These are phyloP conservation scores for Rhododendron vialii DNA, from an alignment of 148 eudicot genomes.

Conservation along the genomic window DNA sequence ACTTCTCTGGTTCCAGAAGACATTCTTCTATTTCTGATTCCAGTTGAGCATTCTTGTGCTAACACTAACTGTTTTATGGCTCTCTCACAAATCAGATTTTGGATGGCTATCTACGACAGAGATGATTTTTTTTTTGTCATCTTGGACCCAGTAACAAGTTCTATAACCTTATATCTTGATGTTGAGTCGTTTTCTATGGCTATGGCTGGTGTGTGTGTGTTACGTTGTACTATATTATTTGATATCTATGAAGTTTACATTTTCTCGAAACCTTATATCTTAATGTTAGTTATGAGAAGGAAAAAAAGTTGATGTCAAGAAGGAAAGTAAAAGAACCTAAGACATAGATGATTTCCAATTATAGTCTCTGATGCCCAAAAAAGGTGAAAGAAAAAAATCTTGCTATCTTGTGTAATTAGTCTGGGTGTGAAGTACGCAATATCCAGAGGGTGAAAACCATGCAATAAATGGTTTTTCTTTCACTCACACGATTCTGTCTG, in stretches of 20 bases:
- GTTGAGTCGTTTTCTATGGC: background rate
- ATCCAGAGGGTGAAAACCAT: background rate
- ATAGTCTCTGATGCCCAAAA: background rate
- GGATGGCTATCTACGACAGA: background rate
- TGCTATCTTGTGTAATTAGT: background rate
- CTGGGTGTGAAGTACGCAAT: background rate
- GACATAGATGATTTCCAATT: background rate
- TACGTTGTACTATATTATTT: background rate
- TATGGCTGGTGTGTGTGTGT: background rate
- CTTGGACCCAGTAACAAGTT: background rate
- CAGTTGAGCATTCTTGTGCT: background rate
- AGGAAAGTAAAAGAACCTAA: background rate
- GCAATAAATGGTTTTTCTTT: background rate
- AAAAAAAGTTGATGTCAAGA: background rate
- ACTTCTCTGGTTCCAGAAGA: background rate
- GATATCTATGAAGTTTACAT: background rate
- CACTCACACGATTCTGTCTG: background rate
- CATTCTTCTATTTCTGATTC: background rate
- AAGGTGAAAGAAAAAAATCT: background rate
- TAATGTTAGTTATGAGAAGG: background rate
- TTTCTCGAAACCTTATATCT: background rate
- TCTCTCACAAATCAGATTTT: background rate
- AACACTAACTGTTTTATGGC: background rate
- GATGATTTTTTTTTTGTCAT: background rate
- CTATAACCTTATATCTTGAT: background rate